Conservation (phyloP, 1,284 basidiomycete species). For the Blastosporella zonata region DNA sequence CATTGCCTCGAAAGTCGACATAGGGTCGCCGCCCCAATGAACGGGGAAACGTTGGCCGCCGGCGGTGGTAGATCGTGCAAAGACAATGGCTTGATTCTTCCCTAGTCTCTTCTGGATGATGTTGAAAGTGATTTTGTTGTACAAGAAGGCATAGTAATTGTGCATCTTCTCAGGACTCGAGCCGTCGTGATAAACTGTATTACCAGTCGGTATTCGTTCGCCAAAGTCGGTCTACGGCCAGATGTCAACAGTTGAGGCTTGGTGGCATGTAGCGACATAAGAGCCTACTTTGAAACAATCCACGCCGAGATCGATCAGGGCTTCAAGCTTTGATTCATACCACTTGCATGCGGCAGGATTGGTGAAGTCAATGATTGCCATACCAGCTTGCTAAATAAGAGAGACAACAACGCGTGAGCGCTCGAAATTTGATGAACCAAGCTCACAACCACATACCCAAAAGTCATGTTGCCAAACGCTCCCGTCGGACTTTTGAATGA, state of each 20-base stretch:
- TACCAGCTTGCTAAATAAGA: slow-evolving; percentile 49
- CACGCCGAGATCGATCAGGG: slow-evolving; percentile 53
- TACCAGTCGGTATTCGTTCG: slow-evolving; percentile 54
- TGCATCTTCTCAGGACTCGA: slow-evolving; percentile 50
- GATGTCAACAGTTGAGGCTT: not conserved
- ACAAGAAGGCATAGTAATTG: slow-evolving; percentile 52
- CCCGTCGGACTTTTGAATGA: slow-evolving; percentile 55
- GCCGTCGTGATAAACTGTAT: slow-evolving; percentile 50
- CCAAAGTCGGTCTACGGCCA: slow-evolving; percentile 56
- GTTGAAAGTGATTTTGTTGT: slow-evolving; percentile 58
- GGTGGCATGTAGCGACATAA: not conserved
- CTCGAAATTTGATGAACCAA: not conserved
- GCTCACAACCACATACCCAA: slow-evolving; percentile 24
- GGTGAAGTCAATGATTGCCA: slow-evolving; percentile 57
- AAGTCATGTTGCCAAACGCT: slow-evolving; percentile 55
- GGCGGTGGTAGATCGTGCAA: slow-evolving; percentile 54
- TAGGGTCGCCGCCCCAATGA: slow-evolving; percentile 64
- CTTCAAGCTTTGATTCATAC: slow-evolving; percentile 50
- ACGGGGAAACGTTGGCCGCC: slow-evolving; percentile 52
- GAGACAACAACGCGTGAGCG: not conserved
- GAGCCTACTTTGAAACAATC: slow-evolving; percentile 47
- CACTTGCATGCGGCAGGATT: slow-evolving; percentile 55
- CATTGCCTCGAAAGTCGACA: slow-evolving; percentile 63
- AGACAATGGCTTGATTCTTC: slow-evolving; percentile 51
- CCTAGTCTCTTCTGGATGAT: slow-evolving; percentile 47